Evolutionary conservation across 345 rosid species (phyloP).

Genomic region (Psidium friedrichsthalianum): DNA sequence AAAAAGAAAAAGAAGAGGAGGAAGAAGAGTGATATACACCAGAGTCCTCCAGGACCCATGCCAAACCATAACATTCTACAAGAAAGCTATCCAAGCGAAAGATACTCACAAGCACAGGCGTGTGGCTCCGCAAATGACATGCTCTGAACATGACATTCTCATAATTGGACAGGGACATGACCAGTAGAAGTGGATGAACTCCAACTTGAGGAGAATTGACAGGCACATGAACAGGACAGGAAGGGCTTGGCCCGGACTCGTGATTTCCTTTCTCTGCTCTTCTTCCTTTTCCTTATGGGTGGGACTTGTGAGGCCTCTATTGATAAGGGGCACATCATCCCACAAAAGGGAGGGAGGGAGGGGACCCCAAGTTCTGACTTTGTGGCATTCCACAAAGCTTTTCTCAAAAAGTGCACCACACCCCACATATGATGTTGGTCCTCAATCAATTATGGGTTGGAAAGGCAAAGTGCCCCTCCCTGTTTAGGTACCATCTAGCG

Average conservation of each 20-base stretch:
- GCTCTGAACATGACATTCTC: not conserved
- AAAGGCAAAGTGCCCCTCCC: not conserved
- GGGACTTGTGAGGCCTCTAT: not conserved
- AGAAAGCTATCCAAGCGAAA: not conserved
- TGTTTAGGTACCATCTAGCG: not conserved
- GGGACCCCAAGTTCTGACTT: slow-evolving; percentile 1
- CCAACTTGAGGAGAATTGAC: not conserved
- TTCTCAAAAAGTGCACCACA: not conserved
- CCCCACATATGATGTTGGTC: not conserved
- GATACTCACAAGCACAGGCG: not conserved
- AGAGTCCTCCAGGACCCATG: not conserved
- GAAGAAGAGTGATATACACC: not conserved
- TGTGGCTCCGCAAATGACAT: not conserved
- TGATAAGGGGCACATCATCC: not conserved
- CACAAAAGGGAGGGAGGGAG: not conserved
- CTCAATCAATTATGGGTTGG: not conserved
- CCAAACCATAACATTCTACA: not conserved
- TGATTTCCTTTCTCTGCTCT: not conserved
- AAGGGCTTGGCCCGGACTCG: not conserved
- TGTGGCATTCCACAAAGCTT: not conserved
- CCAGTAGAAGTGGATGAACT: not conserved
- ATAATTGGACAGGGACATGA: not conserved
- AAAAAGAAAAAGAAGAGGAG: not conserved
- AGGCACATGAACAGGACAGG: not conserved
- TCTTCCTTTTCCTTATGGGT: not conserved